phyloP scores from a whole-genome alignment of 176 grass and related monocot species.

The Poa annua region DNA sequence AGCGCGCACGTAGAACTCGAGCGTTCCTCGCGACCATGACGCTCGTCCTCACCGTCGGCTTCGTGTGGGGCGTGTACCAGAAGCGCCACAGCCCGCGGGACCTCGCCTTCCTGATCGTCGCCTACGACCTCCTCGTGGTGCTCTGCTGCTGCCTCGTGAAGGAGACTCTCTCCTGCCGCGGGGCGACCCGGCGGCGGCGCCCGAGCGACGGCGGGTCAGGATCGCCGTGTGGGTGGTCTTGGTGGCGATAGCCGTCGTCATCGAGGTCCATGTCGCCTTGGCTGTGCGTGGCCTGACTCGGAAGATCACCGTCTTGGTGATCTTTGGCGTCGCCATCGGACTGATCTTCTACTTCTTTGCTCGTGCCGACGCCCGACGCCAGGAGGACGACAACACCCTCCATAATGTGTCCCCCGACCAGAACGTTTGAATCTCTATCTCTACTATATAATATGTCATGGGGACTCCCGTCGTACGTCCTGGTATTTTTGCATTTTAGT shows the following conservation, averaged over 20 bases:
- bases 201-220: neutral
- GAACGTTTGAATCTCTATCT: too few species aligned
- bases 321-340: too few species aligned
- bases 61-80: conserved; percentile 8
- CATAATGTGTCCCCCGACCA: too few species aligned
- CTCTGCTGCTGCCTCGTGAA: conserved; percentile 25
- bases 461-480: too few species aligned
- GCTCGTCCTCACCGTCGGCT: conserved; percentile 15
- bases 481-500: too few species aligned
- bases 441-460: too few species aligned
- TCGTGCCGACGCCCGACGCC: too few species aligned
- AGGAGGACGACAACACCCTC: too few species aligned
- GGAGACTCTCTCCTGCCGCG: conserved; percentile 7
- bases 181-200: neutral
- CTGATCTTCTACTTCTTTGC: too few species aligned
- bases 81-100: conserved; percentile 13
- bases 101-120: conserved; percentile 11
- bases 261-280: too few species aligned
- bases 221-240: neutral
- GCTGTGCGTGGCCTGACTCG: too few species aligned
- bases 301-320: too few species aligned
- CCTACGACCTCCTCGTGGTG: conserved; percentile 21
- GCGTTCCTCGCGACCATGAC: neutral
- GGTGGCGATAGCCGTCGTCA: neutral
- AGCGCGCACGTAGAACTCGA: neutral